phyloP scores from a whole-genome alignment of 768 basidiomycete genomes.

The Trametes meyenii region DNA sequence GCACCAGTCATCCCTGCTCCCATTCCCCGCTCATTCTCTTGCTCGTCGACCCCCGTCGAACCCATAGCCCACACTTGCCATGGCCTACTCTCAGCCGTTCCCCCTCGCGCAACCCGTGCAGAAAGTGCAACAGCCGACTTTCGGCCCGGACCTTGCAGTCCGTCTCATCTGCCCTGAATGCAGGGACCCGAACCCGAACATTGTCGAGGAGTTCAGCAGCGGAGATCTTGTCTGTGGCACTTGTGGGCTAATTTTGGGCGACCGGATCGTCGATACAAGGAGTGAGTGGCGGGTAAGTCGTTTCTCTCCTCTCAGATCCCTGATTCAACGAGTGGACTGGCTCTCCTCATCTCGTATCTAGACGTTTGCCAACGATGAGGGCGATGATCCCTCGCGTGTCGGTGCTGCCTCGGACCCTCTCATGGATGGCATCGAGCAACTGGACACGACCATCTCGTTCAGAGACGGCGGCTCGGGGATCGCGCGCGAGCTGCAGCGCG shows the following conservation, averaged over 20 bases:
- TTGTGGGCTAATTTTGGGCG: slow-evolving; percentile 94
- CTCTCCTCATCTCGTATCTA: slow-evolving; percentile 40
- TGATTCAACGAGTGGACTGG: slow-evolving; percentile 24
- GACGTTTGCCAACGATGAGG: slow-evolving; percentile 99
- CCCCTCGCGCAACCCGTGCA: slow-evolving; percentile 64
- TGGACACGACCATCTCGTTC: slow-evolving; percentile 94
- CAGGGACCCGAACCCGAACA: slow-evolving; percentile 89
- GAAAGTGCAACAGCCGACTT: slow-evolving; percentile 60
- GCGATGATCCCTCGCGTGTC: slow-evolving; percentile 99
- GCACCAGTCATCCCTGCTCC: not conserved
- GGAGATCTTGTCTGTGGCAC: slow-evolving; percentile 96
- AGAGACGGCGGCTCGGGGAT: slow-evolving; percentile 94
- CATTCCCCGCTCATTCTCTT: slow-evolving; percentile 12
- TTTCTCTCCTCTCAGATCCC: slow-evolving; percentile 17
- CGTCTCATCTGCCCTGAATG: slow-evolving; percentile 96
- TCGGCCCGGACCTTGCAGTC: slow-evolving; percentile 82
- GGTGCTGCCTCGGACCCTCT: slow-evolving; percentile 94
- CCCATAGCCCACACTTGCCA: slow-evolving; percentile 32
- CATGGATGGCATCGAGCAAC: slow-evolving; percentile 92
- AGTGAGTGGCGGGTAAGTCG: slow-evolving; percentile 94
- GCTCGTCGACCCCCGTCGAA: slow-evolving; percentile 18
- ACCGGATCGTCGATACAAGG: slow-evolving; percentile 94
- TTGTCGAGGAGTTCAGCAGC: slow-evolving; percentile 96
- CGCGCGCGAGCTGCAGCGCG: slow-evolving; percentile 89
- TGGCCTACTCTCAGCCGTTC: slow-evolving; percentile 81